A percentile compares a stretch with the other conserved stretches of the same genome.
Evolutionary conservation across 1,284 basidiomycete genomes (phyloP).

Genomic region (Apiotrichum siamense): DNA sequence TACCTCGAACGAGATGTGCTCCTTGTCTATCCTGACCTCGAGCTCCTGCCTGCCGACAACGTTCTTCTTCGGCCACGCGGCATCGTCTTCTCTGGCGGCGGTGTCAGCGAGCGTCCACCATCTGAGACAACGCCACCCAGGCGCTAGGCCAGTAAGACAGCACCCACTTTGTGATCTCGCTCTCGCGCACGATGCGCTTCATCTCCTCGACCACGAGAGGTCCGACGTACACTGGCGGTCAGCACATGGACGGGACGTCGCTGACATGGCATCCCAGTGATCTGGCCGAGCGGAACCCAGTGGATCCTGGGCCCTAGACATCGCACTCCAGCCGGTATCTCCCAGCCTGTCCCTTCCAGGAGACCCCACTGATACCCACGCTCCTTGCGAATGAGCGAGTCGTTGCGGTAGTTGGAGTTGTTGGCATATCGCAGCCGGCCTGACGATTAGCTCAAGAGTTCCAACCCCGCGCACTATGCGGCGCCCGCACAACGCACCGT

Average conservation of each 20-base stretch:
- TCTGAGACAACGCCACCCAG: background rate
- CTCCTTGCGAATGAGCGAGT: conserved; percentile 95
- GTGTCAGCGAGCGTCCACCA: conserved; percentile 1
- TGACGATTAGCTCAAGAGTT: conserved; percentile 19
- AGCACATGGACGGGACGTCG: background rate
- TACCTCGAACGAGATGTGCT: conserved; percentile 97
- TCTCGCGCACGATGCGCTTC: conserved; percentile 87
- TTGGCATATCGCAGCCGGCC: conserved; percentile 92
- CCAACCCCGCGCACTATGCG: background rate
- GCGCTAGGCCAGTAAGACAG: too few species aligned
- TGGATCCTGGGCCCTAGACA: too few species aligned
- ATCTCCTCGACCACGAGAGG: conserved; percentile 87
- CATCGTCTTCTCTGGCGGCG: conserved; percentile 83
- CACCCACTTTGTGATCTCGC: conserved; percentile 86
- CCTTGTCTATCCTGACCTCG: conserved; percentile 86
- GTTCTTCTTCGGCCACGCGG: conserved; percentile 97
- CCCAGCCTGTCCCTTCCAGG: background rate
- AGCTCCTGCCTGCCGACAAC: conserved; percentile 96
- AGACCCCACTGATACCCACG: conserved; percentile 57
- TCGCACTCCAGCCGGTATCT: too few species aligned
- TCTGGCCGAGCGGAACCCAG: too few species aligned
- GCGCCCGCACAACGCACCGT: conserved; percentile 51
- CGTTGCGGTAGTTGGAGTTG: conserved; percentile 98
- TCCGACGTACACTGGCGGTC: conserved; percentile 80
- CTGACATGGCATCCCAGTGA: too few species aligned